phyloP scores from a whole-genome alignment of 805 yeast genomes.

The Pichia pseudocactophila region DNA sequence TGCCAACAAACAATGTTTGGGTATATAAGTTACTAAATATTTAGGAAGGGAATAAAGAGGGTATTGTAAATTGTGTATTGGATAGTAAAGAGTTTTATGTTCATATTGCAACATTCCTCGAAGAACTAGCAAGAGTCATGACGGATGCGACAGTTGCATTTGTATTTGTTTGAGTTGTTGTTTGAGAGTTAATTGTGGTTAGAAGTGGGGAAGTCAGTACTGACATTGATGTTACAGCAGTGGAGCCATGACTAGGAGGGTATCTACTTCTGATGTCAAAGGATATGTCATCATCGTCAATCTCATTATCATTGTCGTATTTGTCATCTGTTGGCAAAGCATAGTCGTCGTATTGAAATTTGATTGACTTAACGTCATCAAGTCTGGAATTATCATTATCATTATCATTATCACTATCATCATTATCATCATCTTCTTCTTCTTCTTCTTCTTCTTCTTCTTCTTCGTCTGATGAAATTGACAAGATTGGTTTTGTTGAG shows the following conservation, averaged over 20 bases:
- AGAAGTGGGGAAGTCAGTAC: conserved; percentile 3
- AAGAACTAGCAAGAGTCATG: conserved; percentile 8
- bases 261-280: conserved; percentile 7
- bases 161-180: not conserved
- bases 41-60: not conserved
- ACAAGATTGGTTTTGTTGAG: conserved; percentile 38
- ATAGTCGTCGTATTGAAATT: not conserved
- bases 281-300: not conserved
- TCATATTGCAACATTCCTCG: conserved; percentile 1
- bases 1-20: too few relatives aligned
- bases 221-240: conserved; percentile 11
- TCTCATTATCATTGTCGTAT: not conserved
- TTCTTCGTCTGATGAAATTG: conserved; percentile 22
- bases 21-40: too few relatives aligned
- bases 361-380: not conserved
- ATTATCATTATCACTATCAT: not conserved
- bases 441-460: conserved; percentile 1
- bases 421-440: not conserved
- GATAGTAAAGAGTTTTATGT: not conserved
- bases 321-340: not conserved
- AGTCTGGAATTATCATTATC: not conserved
- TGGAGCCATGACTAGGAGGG: conserved; percentile 3
- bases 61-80: not conserved
- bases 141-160: conserved; percentile 5
- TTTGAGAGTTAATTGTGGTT: conserved; percentile 3